phyloP scores from a whole-genome alignment of 345 rosid species.

The Brassica incana region DNA sequence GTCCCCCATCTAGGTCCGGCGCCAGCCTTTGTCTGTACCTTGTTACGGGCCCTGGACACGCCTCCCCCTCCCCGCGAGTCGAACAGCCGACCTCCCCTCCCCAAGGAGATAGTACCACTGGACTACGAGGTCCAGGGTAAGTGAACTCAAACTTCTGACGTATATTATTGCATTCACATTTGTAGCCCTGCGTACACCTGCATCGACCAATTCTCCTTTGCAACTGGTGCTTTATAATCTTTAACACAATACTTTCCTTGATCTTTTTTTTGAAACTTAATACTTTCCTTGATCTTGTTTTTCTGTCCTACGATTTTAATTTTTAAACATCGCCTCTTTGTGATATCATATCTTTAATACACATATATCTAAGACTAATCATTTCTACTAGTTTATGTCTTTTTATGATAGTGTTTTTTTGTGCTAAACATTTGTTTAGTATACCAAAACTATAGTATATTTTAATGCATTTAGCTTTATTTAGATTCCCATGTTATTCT shows the following conservation, averaged over 20 bases:
- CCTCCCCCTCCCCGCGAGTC: too few relatives aligned
- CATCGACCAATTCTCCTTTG: neutral
- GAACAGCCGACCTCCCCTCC: too few relatives aligned
- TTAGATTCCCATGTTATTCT: neutral
- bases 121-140: too few relatives aligned
- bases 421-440: neutral
- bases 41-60: too few relatives aligned
- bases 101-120: too few relatives aligned
- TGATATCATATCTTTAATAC: neutral
- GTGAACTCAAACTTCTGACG: conserved; percentile 3
- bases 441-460: neutral
- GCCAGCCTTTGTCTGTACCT: too few relatives aligned
- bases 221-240: neutral
- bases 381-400: neutral
- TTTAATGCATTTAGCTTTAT: neutral
- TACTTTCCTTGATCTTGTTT: neutral
- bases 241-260: neutral
- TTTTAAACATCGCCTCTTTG: neutral
- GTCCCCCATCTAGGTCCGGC: too few relatives aligned
- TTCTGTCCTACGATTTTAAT: neutral
- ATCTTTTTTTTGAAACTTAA: too few relatives aligned
- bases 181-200: neutral
- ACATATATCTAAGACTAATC: neutral
- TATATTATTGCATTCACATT: neutral
- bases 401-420: neutral